These are phyloP conservation scores for Fusarium sp. DNA, from an alignment of 2,329 filamentous ascomycete genomes.

Conservation along the genomic window DNA sequence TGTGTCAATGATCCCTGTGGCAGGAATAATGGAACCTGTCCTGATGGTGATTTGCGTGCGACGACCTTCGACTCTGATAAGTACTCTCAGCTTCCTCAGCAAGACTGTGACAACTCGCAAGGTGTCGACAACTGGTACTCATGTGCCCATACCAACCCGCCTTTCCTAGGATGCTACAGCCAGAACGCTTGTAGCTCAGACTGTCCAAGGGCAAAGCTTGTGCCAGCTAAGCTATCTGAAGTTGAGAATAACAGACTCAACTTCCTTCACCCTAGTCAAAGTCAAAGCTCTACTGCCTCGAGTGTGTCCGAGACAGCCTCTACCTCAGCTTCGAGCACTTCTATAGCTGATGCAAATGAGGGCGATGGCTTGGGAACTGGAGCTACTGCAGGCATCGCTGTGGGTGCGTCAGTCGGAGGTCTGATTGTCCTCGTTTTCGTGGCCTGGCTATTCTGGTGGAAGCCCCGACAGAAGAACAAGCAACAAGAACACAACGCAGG, in stretches of 20 bases:
- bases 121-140: conserved; percentile 47
- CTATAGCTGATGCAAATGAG: not conserved
- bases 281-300: not conserved
- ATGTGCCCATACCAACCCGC: conserved; percentile 44
- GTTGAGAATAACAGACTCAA: conserved; percentile 17
- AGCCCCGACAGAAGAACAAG: conserved; percentile 34
- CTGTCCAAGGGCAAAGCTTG: conserved; percentile 26
- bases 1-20: conserved; percentile 51
- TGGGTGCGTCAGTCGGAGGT: conserved; percentile 24
- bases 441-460: conserved; percentile 39
- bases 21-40: conserved; percentile 46
- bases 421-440: conserved; percentile 24
- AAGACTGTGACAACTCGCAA: conserved; percentile 45
- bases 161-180: conserved; percentile 54
- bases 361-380: conserved; percentile 28
- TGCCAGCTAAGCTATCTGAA: conserved; percentile 22
- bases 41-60: conserved; percentile 40
- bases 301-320: conserved; percentile 6
- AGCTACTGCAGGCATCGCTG: conserved; percentile 36
- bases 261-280: conserved; percentile 26
- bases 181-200: conserved; percentile 35
- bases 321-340: conserved; percentile 6
- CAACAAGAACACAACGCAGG: not conserved
- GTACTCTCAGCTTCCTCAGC: conserved; percentile 46
- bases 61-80: conserved; percentile 45